Conservation (phyloP, 495 filamentous ascomycete species). For the Neurospora sp. region DNA sequence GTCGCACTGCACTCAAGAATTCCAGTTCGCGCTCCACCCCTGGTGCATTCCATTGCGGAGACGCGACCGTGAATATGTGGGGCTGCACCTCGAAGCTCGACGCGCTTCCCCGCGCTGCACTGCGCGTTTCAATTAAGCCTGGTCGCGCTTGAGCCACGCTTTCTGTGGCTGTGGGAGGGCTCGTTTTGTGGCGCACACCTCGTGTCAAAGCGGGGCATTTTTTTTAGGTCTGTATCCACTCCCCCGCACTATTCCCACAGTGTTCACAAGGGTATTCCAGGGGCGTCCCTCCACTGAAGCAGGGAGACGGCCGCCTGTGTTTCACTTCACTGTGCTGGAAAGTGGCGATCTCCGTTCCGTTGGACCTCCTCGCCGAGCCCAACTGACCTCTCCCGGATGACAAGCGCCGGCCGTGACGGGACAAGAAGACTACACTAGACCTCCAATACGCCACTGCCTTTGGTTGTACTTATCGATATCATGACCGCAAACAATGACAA, state of each 20-base stretch:
- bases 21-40: constrained; percentile 1
- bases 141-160: neutral
- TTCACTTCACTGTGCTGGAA: constrained; percentile 18
- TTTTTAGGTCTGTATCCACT: neutral
- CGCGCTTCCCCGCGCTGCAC: neutral
- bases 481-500: neutral
- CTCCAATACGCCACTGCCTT: neutral
- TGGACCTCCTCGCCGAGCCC: neutral
- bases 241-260: neutral
- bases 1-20: constrained; percentile 1
- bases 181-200: neutral
- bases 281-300: neutral
- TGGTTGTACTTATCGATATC: neutral
- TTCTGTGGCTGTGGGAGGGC: neutral
- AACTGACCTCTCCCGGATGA: neutral
- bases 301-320: neutral
- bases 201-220: neutral
- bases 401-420: neutral
- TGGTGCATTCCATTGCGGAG: constrained; percentile 7
- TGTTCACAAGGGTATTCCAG: neutral
- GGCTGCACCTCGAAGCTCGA: neutral
- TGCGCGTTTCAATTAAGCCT: constrained; percentile 20
- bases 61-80: constrained; percentile 19
- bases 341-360: constrained; percentile 31
- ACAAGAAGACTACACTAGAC: neutral